Evolutionary conservation across 2,329 filamentous ascomycete species (phyloP).

Genomic region (Alternaria metachromatica): DNA sequence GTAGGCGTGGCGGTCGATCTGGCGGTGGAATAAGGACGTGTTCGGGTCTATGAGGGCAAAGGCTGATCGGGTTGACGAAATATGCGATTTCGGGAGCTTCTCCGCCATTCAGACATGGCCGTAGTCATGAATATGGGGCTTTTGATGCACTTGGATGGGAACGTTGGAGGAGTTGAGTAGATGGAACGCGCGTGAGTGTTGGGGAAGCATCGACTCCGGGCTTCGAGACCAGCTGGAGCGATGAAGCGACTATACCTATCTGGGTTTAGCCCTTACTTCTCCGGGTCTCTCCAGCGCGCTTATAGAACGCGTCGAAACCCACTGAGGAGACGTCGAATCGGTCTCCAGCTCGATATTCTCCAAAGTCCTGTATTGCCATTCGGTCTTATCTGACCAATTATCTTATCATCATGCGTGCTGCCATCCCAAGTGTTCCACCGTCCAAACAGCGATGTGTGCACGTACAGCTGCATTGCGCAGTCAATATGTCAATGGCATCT

Average conservation of each 20-base stretch:
- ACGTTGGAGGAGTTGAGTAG: not conserved
- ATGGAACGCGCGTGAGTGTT: not conserved
- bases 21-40: not conserved
- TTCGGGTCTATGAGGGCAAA: not conserved
- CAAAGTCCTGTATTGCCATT: not conserved
- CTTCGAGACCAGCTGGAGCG: not conserved
- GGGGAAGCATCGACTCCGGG: not conserved
- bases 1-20: not conserved
- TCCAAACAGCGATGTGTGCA: not conserved
- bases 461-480: not conserved
- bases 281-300: not conserved
- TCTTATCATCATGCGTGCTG: not conserved
- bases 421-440: not conserved
- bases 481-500: not conserved
- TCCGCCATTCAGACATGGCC: not conserved
- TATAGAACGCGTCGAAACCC: not conserved
- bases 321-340: not conserved
- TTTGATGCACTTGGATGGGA: not conserved
- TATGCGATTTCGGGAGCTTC: not conserved
- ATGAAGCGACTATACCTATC: not conserved
- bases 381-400: not conserved
- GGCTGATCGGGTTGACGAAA: not conserved
- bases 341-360: not conserved
- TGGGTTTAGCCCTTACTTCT: too few relatives aligned
- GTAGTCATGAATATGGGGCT: not conserved